Evolutionary conservation across 208 protist genomes (phyloP).

Genomic region (Hexamita inflata): DNA sequence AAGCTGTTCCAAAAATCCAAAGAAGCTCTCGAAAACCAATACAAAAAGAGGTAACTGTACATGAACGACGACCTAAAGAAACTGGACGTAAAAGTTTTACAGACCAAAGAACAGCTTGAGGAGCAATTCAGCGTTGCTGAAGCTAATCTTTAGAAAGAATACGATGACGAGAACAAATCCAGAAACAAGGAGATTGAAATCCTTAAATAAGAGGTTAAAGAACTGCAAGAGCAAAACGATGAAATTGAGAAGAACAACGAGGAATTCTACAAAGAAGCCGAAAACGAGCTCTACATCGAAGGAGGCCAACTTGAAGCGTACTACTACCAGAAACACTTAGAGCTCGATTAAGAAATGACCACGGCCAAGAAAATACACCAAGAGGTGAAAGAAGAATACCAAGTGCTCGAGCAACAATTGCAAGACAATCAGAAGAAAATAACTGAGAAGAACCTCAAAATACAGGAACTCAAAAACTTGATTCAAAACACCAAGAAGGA

Average conservation of each 20-base stretch:
- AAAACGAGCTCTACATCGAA: constrained; percentile 23
- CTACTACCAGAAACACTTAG: not conserved
- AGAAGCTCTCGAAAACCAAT: constrained; percentile 5
- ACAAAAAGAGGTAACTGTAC: not conserved
- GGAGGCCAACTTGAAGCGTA: not conserved
- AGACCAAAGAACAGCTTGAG: not conserved
- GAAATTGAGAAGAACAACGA: not conserved
- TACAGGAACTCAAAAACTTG: not conserved
- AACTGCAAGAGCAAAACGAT: not conserved
- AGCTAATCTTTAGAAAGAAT: not conserved
- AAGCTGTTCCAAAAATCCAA: constrained; percentile 17
- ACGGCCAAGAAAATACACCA: not conserved
- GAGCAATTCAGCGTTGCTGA: not conserved
- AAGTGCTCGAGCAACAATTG: not conserved
- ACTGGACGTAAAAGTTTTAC: not conserved
- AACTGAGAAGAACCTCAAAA: not conserved
- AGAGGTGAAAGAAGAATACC: not conserved
- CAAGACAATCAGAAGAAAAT: not conserved
- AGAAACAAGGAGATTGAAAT: not conserved
- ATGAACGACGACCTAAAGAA: not conserved
- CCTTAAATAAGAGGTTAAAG: not conserved
- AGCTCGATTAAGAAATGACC: not conserved
- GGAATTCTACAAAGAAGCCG: not conserved
- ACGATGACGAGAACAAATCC: not conserved
- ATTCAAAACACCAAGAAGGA: not conserved